Evolutionary conservation across 2,329 filamentous ascomycete genomes (phyloP).

Genomic region (Cordyceps javanica): DNA sequence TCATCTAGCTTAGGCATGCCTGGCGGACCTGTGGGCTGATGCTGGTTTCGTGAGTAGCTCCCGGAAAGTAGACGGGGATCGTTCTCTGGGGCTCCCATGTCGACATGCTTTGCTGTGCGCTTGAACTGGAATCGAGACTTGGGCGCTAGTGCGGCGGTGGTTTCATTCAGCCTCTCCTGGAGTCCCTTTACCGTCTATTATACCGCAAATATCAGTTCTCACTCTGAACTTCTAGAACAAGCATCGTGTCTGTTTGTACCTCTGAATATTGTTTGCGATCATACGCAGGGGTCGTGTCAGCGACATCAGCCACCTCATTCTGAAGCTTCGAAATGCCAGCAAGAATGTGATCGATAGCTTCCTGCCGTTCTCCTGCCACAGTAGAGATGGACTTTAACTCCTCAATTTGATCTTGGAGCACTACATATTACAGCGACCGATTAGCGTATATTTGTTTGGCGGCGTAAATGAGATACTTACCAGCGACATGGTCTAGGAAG

Average conservation of each 20-base stretch:
- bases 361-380: slow-evolving; percentile 66
- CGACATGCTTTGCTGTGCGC: slow-evolving; percentile 29
- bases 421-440: slow-evolving; percentile 36
- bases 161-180: slow-evolving; percentile 69
- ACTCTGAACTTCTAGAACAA: neutral
- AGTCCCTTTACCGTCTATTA: slow-evolving; percentile 69
- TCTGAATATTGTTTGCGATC: slow-evolving; percentile 83
- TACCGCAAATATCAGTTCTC: neutral
- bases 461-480: slow-evolving; percentile 39
- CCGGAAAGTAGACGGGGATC: slow-evolving; percentile 37
- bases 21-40: slow-evolving; percentile 13
- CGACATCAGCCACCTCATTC: slow-evolving; percentile 77
- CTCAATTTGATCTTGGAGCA: slow-evolving; percentile 69
- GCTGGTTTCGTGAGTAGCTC: slow-evolving; percentile 24
- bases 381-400: slow-evolving; percentile 57
- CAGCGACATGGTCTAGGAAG: slow-evolving; percentile 68
- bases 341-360: slow-evolving; percentile 75
- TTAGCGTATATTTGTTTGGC: neutral
- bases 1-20: slow-evolving; percentile 3
- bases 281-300: slow-evolving; percentile 77
- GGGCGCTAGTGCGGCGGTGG: slow-evolving; percentile 61
- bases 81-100: slow-evolving; percentile 36
- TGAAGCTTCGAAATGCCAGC: slow-evolving; percentile 74
- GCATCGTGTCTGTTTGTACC: slow-evolving; percentile 36
- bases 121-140: slow-evolving; percentile 82